phyloP scores from a whole-genome alignment of 202 grass and related monocot genomes.

The Zizania palustris region DNA sequence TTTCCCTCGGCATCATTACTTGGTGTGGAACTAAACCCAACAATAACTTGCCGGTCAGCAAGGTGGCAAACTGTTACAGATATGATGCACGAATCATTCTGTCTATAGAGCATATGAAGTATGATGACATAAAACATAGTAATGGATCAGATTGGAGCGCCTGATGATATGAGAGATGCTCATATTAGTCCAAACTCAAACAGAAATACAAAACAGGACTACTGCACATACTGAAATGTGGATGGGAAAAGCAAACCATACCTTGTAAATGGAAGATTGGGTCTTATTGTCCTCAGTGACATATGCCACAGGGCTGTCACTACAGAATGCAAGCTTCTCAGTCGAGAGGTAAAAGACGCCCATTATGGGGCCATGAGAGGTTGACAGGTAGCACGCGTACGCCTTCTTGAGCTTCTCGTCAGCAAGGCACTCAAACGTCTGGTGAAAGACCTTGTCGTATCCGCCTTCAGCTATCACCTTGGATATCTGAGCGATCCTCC shows the following conservation, averaged over 20 bases:
- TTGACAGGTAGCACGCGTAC: conserved; percentile 67
- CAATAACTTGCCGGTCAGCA: background rate
- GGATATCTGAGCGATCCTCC: conserved; percentile 59
- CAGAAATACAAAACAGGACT: background rate
- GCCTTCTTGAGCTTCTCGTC: conserved; percentile 71
- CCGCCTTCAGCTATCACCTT: conserved; percentile 77
- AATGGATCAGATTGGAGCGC: background rate
- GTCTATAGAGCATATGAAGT: background rate
- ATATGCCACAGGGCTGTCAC: conserved; percentile 66
- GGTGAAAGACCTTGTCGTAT: conserved; percentile 70
- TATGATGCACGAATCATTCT: background rate
- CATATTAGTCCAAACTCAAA: background rate
- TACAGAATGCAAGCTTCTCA: conserved; percentile 67
- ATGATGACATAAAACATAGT: no score
- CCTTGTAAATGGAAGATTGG: conserved; percentile 50
- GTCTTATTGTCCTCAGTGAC: conserved; percentile 50
- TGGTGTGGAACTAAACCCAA: no score
- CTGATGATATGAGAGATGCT: background rate
- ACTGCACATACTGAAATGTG: background rate
- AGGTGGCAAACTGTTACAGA: background rate
- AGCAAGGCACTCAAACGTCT: conserved; percentile 59
- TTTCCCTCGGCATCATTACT: no score
- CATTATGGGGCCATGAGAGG: conserved; percentile 68
- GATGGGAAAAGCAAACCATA: background rate
- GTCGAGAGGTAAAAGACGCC: conserved; percentile 62